Conservation (phyloP, 176 grass and related monocot genomes). For the Oryza glaberrima region DNA sequence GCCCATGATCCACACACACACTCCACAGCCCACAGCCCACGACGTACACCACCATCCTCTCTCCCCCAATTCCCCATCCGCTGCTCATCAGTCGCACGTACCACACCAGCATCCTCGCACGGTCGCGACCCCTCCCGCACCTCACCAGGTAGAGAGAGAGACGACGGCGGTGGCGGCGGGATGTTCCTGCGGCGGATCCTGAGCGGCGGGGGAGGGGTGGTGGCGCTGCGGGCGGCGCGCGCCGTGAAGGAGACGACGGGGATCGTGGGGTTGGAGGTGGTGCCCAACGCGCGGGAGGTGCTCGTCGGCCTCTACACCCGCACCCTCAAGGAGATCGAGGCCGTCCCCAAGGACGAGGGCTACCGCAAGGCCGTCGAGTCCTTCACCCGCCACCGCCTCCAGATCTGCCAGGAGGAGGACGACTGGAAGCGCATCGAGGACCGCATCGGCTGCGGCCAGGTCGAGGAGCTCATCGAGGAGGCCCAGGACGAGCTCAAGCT, state of each 20-base stretch:
- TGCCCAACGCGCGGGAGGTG: slow-evolving; percentile 76
- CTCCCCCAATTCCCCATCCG: not conserved
- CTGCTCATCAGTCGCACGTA: not conserved
- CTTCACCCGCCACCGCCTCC: slow-evolving; percentile 78
- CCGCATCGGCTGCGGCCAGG: slow-evolving; percentile 73
- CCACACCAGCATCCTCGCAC: slow-evolving; percentile 7
- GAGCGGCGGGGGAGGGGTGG: slow-evolving; percentile 54
- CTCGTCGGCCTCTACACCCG: slow-evolving; percentile 78
- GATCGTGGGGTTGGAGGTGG: slow-evolving; percentile 89
- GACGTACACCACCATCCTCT: not conserved
- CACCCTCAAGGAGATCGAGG: slow-evolving; percentile 87
- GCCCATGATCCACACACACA: too few relatives aligned
- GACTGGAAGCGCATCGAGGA: slow-evolving; percentile 87
- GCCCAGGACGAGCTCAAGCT: slow-evolving; percentile 92
- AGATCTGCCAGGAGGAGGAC: slow-evolving; percentile 84
- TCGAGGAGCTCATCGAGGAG: slow-evolving; percentile 96
- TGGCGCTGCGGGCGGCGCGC: slow-evolving; percentile 48
- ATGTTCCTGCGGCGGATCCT: slow-evolving; percentile 91
- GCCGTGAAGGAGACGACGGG: slow-evolving; percentile 84
- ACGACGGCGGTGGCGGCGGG: slow-evolving; percentile 14
- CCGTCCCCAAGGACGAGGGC: slow-evolving; percentile 77
- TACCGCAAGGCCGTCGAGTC: slow-evolving; percentile 96
- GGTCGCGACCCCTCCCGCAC: not conserved
- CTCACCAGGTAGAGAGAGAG: slow-evolving; percentile 13
- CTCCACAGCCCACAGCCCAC: not conserved